These are phyloP conservation scores for Saposhnikovia divaricata DNA, from an alignment of 129 eudicot genomes.

Conservation along the genomic window DNA sequence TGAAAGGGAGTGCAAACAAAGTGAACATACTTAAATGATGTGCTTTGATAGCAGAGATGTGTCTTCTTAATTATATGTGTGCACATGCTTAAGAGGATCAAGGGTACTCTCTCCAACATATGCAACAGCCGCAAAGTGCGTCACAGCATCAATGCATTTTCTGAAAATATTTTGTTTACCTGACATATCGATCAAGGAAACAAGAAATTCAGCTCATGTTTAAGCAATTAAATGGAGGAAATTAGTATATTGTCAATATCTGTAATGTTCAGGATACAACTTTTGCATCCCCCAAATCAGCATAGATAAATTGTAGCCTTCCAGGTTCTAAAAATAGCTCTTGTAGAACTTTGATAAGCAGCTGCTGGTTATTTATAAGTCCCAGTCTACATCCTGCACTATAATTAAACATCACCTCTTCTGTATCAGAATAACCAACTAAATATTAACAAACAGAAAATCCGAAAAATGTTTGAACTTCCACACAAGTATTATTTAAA, in stretches of 20 bases:
- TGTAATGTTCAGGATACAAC: constrained; percentile 45
- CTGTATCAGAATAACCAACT: neutral
- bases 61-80: too few species aligned
- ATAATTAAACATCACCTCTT: neutral
- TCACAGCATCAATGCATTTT: constrained; percentile 93
- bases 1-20: too few species aligned
- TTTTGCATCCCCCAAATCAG: constrained; percentile 67
- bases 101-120: too few species aligned
- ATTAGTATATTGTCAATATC: neutral
- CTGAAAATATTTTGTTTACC: constrained; percentile 64
- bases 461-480: too few species aligned
- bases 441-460: neutral
- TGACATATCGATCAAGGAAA: constrained; percentile 40
- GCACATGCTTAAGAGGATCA: too few species aligned
- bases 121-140: constrained; percentile 98
- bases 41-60: too few species aligned
- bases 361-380: neutral
- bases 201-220: constrained; percentile 14
- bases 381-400: neutral
- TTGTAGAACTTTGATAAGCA: constrained; percentile 52
- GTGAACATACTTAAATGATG: too few species aligned
- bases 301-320: constrained; percentile 67
- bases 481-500: neutral
- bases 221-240: neutral
- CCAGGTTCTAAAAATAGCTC: constrained; percentile 64